Base-by-base conservation (phyloP, 805 yeast species). In the Candida incommunis region DNA sequence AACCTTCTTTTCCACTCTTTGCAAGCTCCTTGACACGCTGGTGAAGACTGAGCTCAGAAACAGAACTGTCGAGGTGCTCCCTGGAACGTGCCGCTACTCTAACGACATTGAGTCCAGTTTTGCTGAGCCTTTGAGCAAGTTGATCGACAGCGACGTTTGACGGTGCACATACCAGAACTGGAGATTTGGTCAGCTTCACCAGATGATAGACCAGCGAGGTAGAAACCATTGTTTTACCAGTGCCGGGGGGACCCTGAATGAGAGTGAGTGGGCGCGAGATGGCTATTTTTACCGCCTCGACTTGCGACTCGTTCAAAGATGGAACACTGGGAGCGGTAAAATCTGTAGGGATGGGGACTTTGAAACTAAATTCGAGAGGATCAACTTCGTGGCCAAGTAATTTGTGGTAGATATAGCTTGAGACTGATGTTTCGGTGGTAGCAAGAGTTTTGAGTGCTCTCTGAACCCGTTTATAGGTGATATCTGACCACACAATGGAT, bases 241-340 rank as follows among this genome's bases (percentile, higher is more conserved):
- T 88, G 51, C 95, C 95, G 2, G 96, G 96, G 7, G 96, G 96
- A 16, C 96, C 96, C 61, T 88, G 96, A 50, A 86, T 85, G 51
- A 86, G 69, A 3, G 92, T 75, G 40, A 87, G 66, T 1, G 94
- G 95, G 51, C 76, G 69, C 54, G 72, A 73, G 47, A 86, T 61
- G 0, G 80, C 94, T 9, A 71, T 62, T 44, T 71, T 68, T 22
- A 88, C 86, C 0, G 96, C 96, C 54, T 73, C 75, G 2, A 73
- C 72, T 61, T 88, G 96, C 1, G 95, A 84, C 4, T 67, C 69
- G 59, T 88, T 88, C 51, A 88, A 68, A 44, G 74, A 75, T 0
- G 85, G 74, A 48, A 82, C 68, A n/a, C 76, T 74, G 0, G 82
- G 79, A 41, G 79, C 75, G 1, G 85, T 74, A 41, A 82, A 71